Conservation (phyloP, 257 asterid genomes). For the Buddleja alternifolia region DNA sequence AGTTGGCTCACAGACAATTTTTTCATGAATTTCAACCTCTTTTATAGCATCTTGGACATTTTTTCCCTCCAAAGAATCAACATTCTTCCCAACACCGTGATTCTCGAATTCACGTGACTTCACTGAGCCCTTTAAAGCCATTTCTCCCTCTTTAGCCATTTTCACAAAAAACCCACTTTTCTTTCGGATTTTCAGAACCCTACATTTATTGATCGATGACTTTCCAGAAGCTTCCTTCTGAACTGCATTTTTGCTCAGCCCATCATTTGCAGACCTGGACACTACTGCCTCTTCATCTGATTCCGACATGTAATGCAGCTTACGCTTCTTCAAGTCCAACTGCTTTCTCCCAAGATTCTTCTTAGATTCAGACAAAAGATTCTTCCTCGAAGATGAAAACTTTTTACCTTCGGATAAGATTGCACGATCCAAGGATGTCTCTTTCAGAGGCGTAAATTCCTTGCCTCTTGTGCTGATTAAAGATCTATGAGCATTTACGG, state of each 20-base stretch:
- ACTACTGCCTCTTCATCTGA: conserved; percentile 39
- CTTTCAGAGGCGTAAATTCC: conserved; percentile 38
- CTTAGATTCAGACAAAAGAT: conserved; percentile 31
- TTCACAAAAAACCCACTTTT: conserved; percentile 28
- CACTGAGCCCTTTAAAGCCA: conserved; percentile 29
- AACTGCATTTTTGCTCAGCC: conserved; percentile 20
- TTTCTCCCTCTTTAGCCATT: conserved; percentile 25
- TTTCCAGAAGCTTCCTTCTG: conserved; percentile 27
- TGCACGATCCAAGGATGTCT: conserved; percentile 31
- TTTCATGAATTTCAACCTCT: conserved; percentile 29
- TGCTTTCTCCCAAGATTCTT: conserved; percentile 36
- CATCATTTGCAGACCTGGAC: conserved; percentile 27
- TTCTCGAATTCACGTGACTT: conserved; percentile 29
- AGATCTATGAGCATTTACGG: conserved; percentile 18
- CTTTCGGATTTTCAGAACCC: conserved; percentile 35
- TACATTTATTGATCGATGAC: conserved; percentile 27
- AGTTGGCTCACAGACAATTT: conserved; percentile 35
- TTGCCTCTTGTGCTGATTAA: conserved; percentile 36
- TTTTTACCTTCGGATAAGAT: conserved; percentile 37
- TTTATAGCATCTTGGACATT: conserved; percentile 28
- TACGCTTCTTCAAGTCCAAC: conserved; percentile 36
- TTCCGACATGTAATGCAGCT: conserved; percentile 29
- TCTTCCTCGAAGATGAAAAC: conserved; percentile 48
- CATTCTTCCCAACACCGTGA: conserved; percentile 31
- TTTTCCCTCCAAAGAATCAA: conserved; percentile 32